Base-by-base conservation (phyloP, 257 asterid genomes). In the Apocynum venetum region DNA sequence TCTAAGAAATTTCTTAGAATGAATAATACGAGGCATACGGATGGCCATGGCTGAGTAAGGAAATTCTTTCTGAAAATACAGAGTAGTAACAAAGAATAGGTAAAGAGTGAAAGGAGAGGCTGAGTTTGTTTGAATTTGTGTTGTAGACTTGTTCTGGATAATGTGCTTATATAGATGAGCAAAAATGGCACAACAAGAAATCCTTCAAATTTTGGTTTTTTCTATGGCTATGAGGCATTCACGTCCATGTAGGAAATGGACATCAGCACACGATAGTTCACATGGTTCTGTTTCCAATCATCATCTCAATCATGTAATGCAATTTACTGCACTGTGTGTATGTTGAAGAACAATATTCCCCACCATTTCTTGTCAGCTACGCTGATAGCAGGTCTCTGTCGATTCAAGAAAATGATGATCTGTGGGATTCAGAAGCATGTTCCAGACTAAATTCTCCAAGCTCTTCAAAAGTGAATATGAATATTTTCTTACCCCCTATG, bases 1-100 rank as follows among this genome's bases (percentile, higher is more conserved):
- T 36, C 67, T 60, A 25, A 60, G 67, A 31, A 60, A 60, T 60
- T 60, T 35, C 67, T 60, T 60, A 25, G 67, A 60, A 60, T 60
- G 67, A 25, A 60, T 60, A 8, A 60, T 60, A 8, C 40, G 41
- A 25, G 68, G 68, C 68, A 61, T 61, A 2, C 17, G 43, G 68
- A 61, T 61, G 15, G 68, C 68, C 66, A 59, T 59, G 66, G 12
- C 4, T 25, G 9, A 8, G 13, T 59, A n/a, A 59, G 38, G 11
- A 59, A 6, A 8, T 7, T n/a, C 66, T 59, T 59, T n/a, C 38
- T 59, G 13, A 59, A n/a, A n/a, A 59, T 38, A 59, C 4, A n/a
- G 6, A 40, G n/a, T 59, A 59, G n/a, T 59, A 6, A 40, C 66
- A 59, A 59, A 59, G 66, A 59, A 59, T 11, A 59, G 66, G 66